Conservation (phyloP, 2,329 filamentous ascomycete species). For the Monilinia polystroma region DNA sequence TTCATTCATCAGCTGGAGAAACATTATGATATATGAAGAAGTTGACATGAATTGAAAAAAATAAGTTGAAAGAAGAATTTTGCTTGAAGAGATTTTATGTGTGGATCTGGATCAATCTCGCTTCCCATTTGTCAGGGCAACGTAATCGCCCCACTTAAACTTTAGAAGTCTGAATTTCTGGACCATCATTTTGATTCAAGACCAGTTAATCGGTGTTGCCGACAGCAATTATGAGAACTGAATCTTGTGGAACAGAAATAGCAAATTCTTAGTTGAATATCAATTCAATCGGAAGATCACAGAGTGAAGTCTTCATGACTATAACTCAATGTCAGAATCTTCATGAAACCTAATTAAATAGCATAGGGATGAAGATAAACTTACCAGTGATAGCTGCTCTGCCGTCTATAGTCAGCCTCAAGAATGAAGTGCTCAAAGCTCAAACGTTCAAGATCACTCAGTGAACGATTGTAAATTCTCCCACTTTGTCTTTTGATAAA, state of each 20-base stretch:
- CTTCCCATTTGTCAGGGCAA: slow-evolving; percentile 19
- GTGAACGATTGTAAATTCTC: slow-evolving; percentile 24
- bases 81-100: slow-evolving; percentile 16
- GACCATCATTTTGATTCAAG: background rate
- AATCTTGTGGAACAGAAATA: background rate
- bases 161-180: background rate
- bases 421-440: background rate
- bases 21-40: background rate
- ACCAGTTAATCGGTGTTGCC: background rate
- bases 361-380: background rate
- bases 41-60: background rate
- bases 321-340: background rate
- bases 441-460: background rate
- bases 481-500: slow-evolving; percentile 35
- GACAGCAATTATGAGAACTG: background rate
- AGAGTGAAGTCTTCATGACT: background rate
- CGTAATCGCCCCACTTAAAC: background rate
- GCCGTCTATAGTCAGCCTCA: background rate
- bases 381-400: background rate
- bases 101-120: slow-evolving; percentile 4
- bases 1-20: background rate
- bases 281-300: background rate
- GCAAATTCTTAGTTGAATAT: background rate
- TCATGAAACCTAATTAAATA: background rate
- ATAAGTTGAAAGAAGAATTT: background rate